phyloP scores from a whole-genome alignment of 2,329 filamentous ascomycete genomes.

The Acephala macrosclerotiorum region DNA sequence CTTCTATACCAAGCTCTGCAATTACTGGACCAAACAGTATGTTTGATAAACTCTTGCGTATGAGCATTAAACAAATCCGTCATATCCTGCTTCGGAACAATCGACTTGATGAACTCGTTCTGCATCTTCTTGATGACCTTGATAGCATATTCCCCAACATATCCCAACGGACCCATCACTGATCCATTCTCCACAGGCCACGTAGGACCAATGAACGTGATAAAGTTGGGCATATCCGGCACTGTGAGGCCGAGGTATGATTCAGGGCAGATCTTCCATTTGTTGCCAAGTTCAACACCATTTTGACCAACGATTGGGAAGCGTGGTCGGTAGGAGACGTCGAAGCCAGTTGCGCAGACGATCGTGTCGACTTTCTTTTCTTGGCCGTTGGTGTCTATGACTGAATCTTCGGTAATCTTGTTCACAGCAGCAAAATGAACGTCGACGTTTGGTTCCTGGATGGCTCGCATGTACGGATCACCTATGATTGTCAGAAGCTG shows the following conservation, averaged over 20 bases:
- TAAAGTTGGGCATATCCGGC: constrained; percentile 39
- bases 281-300: constrained; percentile 34
- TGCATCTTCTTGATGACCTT: constrained; percentile 47
- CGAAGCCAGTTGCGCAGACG: constrained; percentile 47
- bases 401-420: constrained; percentile 53
- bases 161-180: constrained; percentile 32
- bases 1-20: constrained; percentile 42
- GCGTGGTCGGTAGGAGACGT: constrained; percentile 40
- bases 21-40: constrained; percentile 55
- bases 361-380: constrained; percentile 46
- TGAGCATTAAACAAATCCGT: constrained; percentile 60
- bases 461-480: constrained; percentile 58
- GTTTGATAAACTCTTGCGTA: constrained; percentile 58
- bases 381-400: constrained; percentile 49
- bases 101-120: constrained; percentile 55
- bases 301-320: constrained; percentile 40
- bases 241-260: constrained; percentile 39
- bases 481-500: constrained; percentile 40
- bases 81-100: constrained; percentile 54
- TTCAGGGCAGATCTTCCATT: constrained; percentile 42
- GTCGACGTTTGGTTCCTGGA: constrained; percentile 57
- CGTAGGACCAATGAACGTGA: constrained; percentile 40
- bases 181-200: constrained; percentile 40
- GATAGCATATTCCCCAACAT: constrained; percentile 35
- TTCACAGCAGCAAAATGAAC: constrained; percentile 56